These are phyloP conservation scores for Rhododendron ovatum DNA, from an alignment of 148 eudicot genomes.

Conservation along the genomic window DNA sequence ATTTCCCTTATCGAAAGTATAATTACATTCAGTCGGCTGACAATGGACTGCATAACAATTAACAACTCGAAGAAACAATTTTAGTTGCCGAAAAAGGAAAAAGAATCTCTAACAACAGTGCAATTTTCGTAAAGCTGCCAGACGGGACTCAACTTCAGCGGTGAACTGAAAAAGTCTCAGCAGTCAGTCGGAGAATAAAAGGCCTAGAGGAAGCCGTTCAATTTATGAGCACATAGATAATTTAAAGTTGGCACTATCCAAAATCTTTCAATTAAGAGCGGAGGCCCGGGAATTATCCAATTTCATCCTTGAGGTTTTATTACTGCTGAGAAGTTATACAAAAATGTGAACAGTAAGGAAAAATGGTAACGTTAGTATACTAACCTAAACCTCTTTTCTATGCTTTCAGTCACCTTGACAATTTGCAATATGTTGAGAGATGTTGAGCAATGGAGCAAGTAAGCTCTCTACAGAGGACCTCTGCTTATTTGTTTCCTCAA, in stretches of 20 bases:
- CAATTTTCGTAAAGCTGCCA: neutral
- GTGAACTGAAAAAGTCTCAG: too few species aligned
- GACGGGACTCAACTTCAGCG: neutral
- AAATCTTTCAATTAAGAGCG: neutral
- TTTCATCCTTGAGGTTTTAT: neutral
- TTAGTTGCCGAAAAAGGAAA: too few species aligned
- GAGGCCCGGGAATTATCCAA: neutral
- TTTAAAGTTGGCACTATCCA: neutral
- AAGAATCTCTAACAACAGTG: neutral
- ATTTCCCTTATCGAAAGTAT: too few species aligned
- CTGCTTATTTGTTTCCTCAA: conserved; percentile 46
- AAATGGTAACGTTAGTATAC: neutral
- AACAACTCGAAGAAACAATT: neutral
- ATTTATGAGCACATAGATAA: neutral
- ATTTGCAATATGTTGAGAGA: conserved; percentile 18
- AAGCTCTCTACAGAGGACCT: conserved; percentile 37
- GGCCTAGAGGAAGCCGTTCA: too few species aligned
- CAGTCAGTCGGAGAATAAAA: too few species aligned
- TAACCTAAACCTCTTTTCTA: conserved; percentile 1
- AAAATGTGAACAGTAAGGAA: neutral
- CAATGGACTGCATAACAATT: neutral
- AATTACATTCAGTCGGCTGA: too few species aligned
- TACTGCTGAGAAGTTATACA: neutral
- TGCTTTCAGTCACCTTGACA: conserved; percentile 26
- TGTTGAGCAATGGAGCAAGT: conserved; percentile 41